These are phyloP conservation scores for Mimosa bimucronata DNA, from an alignment of 306 rosid species.

Conservation along the genomic window DNA sequence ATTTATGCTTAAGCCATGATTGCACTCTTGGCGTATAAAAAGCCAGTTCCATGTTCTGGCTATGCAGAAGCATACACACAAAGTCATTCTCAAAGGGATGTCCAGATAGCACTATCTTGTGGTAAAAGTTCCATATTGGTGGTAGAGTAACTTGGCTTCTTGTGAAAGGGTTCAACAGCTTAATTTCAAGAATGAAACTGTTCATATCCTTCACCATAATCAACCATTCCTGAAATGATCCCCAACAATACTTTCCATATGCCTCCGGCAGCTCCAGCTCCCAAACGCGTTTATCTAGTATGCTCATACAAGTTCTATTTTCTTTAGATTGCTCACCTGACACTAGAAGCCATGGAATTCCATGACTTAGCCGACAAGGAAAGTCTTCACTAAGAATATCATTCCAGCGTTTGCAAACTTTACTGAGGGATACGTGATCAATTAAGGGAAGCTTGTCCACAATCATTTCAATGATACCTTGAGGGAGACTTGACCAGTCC, in stretches of 20 bases:
- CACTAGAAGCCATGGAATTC: constrained; percentile 66
- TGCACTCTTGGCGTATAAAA: constrained; percentile 52
- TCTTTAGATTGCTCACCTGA: constrained; percentile 56
- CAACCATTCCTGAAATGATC: constrained; percentile 69
- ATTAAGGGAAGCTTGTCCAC: constrained; percentile 44
- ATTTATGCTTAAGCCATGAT: constrained; percentile 50
- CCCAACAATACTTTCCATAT: constrained; percentile 61
- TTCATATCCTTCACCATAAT: constrained; percentile 49
- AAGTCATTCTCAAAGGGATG: constrained; percentile 45
- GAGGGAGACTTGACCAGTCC: constrained; percentile 61
- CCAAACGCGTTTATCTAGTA: constrained; percentile 61
- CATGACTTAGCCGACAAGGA: constrained; percentile 51
- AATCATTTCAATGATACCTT: constrained; percentile 43
- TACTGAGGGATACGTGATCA: constrained; percentile 58
- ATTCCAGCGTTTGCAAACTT: constrained; percentile 67
- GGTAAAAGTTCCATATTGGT: constrained; percentile 61
- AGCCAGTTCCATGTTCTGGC: constrained; percentile 49
- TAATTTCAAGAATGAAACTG: constrained; percentile 45
- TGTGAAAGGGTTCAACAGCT: constrained; percentile 62
- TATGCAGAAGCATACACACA: constrained; percentile 58
- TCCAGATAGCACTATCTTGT: constrained; percentile 62
- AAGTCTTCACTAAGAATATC: constrained; percentile 48
- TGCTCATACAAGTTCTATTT: constrained; percentile 54
- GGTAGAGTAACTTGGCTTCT: constrained; percentile 51
- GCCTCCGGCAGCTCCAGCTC: constrained; percentile 54